Evolutionary conservation across 345 rosid species (phyloP).

Genomic region (Clausena lansium): DNA sequence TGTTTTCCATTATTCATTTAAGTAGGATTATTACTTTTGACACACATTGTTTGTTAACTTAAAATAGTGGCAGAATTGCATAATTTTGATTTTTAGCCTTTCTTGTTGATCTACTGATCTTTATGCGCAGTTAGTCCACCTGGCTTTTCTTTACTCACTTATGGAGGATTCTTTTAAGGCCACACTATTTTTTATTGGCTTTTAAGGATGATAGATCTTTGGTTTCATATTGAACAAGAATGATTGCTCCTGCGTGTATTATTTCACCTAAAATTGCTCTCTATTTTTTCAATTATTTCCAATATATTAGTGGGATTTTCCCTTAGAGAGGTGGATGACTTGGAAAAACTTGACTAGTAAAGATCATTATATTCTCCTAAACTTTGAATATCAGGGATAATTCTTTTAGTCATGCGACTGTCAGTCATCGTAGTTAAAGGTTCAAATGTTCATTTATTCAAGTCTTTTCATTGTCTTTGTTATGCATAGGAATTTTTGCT

Average conservation of each 20-base stretch:
- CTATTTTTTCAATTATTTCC: neutral
- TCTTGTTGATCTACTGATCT: neutral
- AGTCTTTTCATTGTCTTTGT: neutral
- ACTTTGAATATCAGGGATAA: neutral
- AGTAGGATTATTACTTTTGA: constrained; percentile 13
- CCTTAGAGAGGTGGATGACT: neutral
- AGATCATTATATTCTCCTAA: neutral
- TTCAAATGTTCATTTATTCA: neutral
- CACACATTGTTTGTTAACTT: neutral
- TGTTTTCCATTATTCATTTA: neutral
- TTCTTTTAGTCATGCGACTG: neutral
- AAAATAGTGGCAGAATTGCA: neutral
- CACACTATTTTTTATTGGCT: neutral
- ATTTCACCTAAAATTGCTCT: neutral
- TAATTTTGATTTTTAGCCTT: neutral
- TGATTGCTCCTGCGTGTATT: neutral
- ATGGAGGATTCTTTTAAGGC: neutral
- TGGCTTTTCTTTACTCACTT: neutral
- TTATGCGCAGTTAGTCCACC: neutral
- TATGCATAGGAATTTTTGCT: neutral
- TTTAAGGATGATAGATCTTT: neutral
- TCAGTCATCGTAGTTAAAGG: neutral
- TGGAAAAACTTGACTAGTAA: neutral
- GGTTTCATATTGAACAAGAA: neutral
- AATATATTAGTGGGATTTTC: neutral